Evolutionary conservation across 192 early-diverging fungal genomes (phyloP), one percentile per base, ranked within the genome.

Genomic region (Oehlia diaphana): DNA sequence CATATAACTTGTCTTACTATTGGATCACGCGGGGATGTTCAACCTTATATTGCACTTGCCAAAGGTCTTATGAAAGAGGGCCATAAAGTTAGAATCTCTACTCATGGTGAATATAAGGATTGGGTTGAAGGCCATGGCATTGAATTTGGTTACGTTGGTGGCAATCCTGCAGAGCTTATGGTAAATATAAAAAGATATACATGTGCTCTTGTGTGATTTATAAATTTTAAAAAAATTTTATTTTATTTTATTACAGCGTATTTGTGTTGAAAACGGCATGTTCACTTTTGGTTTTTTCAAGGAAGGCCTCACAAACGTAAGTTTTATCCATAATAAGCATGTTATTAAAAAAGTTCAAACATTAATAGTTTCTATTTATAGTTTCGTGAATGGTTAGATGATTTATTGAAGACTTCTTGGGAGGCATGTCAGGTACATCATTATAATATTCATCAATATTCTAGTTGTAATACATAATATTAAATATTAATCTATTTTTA

Each of bases 1-100:
- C 92, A 88, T 35, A 86, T 93, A 53, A 93, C 92, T 4, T 90
- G 86, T 63, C 70, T 92, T 44, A 94, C 92, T 3, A 91, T 94
- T 79, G 93, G 93, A 31, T 90, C 91, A 37, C 88, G 93, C 66
- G 93, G 93, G 4, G 93, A 94, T 83, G 91, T 94, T 10, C 93
- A 94, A 37, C 71, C 71, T 28, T 85, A 85, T 33, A 88, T 94
- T 83, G 91, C 92, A 5, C 88, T 93, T 2, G 88, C 92, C 79
- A 92, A 93, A 78, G 84, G 86, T 13, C 73, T 94, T 21, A 86
- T 86, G 82, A 82, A 84, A 49, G 86, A 91, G 50, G 92, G 92
- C 8, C 91, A 94, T 72, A 79, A 73, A 10, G 90, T 89, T 72
- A 86, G 90, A 39, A 91, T 94, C 63, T 89, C 92, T 9, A 92